phyloP scores from a whole-genome alignment of 2,329 filamentous ascomycete species.

The Neurospora sp. region DNA sequence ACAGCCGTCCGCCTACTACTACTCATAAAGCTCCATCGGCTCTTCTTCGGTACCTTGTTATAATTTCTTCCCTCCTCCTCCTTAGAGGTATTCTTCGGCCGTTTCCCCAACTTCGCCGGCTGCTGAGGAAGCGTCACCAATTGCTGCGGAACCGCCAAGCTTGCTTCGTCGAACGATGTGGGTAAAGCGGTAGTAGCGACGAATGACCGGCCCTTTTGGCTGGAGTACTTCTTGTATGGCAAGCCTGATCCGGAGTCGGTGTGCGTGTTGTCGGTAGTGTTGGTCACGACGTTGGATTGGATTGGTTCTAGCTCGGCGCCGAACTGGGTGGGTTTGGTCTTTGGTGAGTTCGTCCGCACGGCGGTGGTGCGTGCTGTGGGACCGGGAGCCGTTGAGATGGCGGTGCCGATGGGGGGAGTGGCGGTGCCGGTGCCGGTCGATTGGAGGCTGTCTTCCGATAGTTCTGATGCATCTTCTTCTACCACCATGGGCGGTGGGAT shows the following conservation, averaged over 20 bases:
- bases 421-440: neutral
- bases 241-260: neutral
- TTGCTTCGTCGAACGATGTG: conserved; percentile 15
- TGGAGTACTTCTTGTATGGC: conserved; percentile 6
- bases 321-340: conserved; percentile 18
- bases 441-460: conserved; percentile 1
- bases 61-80: conserved; percentile 16
- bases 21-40: conserved; percentile 21
- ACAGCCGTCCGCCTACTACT: conserved; percentile 17
- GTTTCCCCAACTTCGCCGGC: conserved; percentile 16
- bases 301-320: conserved; percentile 22
- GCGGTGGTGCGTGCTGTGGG: neutral
- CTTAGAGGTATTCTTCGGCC: conserved; percentile 12
- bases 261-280: conserved; percentile 3
- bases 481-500: conserved; percentile 1
- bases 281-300: conserved; percentile 16
- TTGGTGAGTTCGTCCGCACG: conserved; percentile 9
- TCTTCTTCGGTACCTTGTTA: neutral
- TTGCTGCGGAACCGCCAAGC: conserved; percentile 8
- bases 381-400: neutral
- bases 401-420: neutral
- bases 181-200: conserved; percentile 9
- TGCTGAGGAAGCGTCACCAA: conserved; percentile 3
- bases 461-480: conserved; percentile 4
- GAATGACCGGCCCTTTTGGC: conserved; percentile 7